Conservation (phyloP, 306 rosid genomes). For the Oxytropis ochrocephala region DNA sequence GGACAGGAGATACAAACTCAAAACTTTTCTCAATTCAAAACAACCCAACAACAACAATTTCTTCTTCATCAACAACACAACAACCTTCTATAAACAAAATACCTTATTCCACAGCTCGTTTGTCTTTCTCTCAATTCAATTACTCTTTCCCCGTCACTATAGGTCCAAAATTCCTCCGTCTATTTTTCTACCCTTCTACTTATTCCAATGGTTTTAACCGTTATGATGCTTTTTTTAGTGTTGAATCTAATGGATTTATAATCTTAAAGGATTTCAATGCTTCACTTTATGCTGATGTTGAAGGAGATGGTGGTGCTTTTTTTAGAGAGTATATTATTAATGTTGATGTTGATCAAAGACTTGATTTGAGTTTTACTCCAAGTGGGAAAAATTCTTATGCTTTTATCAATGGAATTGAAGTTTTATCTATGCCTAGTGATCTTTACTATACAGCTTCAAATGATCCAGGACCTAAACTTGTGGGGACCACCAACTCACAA, state of each 20-base stretch:
- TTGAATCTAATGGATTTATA: slow-evolving; percentile 15
- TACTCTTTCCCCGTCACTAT: slow-evolving; percentile 33
- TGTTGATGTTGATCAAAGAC: slow-evolving; percentile 14
- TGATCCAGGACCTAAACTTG: background rate
- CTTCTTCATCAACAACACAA: background rate
- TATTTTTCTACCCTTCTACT: slow-evolving; percentile 28
- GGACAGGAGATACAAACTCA: slow-evolving; percentile 30
- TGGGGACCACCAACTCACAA: background rate
- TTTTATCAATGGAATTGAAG: slow-evolving; percentile 69
- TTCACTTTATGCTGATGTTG: slow-evolving; percentile 12
- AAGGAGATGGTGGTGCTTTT: background rate
- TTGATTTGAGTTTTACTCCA: slow-evolving; percentile 43
- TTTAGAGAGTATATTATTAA: slow-evolving; percentile 37
- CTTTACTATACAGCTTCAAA: slow-evolving; percentile 31
- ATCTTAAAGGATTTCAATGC: slow-evolving; percentile 39
- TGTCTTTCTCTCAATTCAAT: slow-evolving; percentile 36
- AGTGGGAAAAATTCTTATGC: slow-evolving; percentile 29
- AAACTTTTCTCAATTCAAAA: background rate
- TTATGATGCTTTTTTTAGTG: slow-evolving; percentile 24
- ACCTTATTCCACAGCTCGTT: slow-evolving; percentile 20
- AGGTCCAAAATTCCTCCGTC: slow-evolving; percentile 37
- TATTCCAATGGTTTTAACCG: slow-evolving; percentile 17
- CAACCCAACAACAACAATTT: background rate
- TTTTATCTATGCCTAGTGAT: slow-evolving; percentile 60
- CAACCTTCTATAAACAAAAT: background rate